Evolutionary conservation across 2,329 filamentous ascomycete genomes (phyloP).

Genomic region (Juglanconis oblonga): DNA sequence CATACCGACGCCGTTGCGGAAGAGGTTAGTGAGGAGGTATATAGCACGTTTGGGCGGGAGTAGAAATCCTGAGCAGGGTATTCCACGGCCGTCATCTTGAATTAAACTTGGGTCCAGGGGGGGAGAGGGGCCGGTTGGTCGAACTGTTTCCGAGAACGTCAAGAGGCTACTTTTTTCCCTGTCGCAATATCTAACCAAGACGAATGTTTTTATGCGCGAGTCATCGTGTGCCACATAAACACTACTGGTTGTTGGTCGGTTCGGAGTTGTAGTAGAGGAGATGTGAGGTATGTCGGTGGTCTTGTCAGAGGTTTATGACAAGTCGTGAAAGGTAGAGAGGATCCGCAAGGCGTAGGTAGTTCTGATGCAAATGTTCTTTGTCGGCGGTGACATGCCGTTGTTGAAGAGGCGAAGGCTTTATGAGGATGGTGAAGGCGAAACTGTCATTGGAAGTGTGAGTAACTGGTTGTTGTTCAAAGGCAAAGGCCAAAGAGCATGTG

Average conservation of each 20-base stretch:
- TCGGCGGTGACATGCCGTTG: conserved; percentile 16
- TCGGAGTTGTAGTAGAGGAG: conserved; percentile 2
- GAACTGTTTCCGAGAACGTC: conserved; percentile 18
- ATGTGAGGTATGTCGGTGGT: not conserved
- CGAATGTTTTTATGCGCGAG: conserved; percentile 9
- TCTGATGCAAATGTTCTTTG: conserved; percentile 16
- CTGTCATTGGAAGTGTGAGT: conserved; percentile 17
- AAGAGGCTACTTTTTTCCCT: conserved; percentile 9
- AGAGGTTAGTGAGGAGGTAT: conserved; percentile 68
- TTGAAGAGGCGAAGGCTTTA: conserved; percentile 4
- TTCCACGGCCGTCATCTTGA: conserved; percentile 59
- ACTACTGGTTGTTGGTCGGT: conserved; percentile 8
- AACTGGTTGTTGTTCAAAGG: conserved; percentile 14
- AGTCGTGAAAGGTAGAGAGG: conserved; percentile 1
- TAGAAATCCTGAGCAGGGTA: conserved; percentile 52
- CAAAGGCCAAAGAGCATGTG: conserved; percentile 9
- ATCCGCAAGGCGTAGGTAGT: conserved; percentile 14
- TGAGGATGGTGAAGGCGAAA: conserved; percentile 6
- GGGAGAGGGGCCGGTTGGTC: conserved; percentile 14
- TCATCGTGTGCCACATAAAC: conserved; percentile 14
- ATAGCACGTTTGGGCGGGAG: conserved; percentile 54
- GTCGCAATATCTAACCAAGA: conserved; percentile 11
- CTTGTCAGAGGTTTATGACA: not conserved
- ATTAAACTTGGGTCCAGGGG: conserved; percentile 14
- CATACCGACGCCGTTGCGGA: conserved; percentile 78